A percentile compares a stretch with the other conserved stretches of the same genome.
Evolutionary conservation across 345 rosid species (phyloP).

Genomic region (Acer negundo): DNA sequence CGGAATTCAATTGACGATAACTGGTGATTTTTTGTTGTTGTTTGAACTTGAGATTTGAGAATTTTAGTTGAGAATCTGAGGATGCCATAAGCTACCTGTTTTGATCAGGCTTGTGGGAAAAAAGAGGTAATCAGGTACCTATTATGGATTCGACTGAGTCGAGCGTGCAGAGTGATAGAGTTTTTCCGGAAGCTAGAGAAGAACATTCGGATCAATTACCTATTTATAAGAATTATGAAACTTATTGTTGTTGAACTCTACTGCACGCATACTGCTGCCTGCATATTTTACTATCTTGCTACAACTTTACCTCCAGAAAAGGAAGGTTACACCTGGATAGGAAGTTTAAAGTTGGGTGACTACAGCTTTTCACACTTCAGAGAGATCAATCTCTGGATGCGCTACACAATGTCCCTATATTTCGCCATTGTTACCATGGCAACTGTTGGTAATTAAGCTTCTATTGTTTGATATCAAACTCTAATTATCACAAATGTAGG

Average conservation of each 20-base stretch:
- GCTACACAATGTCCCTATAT: slow-evolving; percentile 73
- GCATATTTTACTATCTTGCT: slow-evolving; percentile 90
- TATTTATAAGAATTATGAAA: slow-evolving; percentile 73
- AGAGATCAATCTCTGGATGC: slow-evolving; percentile 73
- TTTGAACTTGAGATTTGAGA: neutral
- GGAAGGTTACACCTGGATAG: slow-evolving; percentile 92
- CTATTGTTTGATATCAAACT: neutral
- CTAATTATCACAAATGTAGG: neutral
- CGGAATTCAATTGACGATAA: too few relatives aligned
- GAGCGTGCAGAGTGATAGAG: slow-evolving; percentile 54
- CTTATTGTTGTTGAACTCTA: slow-evolving; percentile 86
- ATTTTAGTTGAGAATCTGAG: neutral
- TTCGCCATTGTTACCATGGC: slow-evolving; percentile 93
- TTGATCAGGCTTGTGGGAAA: slow-evolving; percentile 50
- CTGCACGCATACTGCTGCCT: slow-evolving; percentile 93
- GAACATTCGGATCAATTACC: slow-evolving; percentile 79
- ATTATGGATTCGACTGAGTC: slow-evolving; percentile 72
- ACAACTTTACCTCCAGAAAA: slow-evolving; percentile 71
- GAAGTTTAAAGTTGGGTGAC: slow-evolving; percentile 84
- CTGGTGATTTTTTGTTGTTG: neutral
- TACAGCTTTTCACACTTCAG: slow-evolving; percentile 61
- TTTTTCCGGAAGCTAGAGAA: slow-evolving; percentile 84
- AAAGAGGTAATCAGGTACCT: slow-evolving; percentile 77
- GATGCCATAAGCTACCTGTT: neutral
- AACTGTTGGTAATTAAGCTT: slow-evolving; percentile 62